Conservation (phyloP, 805 yeast species). For the Suhomyces sp. region DNA sequence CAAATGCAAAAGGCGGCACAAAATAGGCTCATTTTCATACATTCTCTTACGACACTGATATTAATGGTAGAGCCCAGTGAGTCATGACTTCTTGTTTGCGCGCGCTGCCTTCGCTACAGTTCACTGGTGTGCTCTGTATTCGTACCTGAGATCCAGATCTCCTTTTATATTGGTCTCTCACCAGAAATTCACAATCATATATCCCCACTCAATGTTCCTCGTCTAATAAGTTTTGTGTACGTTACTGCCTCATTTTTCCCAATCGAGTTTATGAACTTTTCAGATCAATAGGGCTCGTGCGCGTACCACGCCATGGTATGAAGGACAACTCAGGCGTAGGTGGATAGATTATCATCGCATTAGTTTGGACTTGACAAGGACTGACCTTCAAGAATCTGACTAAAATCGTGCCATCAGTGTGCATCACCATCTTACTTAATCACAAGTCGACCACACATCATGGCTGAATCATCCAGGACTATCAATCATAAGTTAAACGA, state of each 20-base stretch:
- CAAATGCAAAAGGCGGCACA: background rate
- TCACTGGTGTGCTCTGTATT: background rate
- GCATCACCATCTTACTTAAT: background rate
- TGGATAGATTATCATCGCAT: background rate
- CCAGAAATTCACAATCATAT: background rate
- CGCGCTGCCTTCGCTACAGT: background rate
- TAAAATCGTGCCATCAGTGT: background rate
- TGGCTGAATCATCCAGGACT: constrained; percentile 41
- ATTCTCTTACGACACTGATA: background rate
- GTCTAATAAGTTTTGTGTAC: background rate
- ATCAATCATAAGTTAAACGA: constrained; percentile 45
- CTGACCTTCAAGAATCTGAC: background rate
- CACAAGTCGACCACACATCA: constrained; percentile 6
- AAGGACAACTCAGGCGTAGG: background rate
- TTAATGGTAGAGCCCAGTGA: background rate
- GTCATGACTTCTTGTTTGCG: background rate
- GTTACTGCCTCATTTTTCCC: background rate
- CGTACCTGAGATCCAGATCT: background rate
- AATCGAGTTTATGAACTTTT: background rate
- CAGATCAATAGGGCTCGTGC: constrained; percentile 1
- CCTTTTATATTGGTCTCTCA: background rate
- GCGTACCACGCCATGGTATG: background rate
- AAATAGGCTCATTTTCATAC: background rate
- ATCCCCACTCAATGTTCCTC: background rate
- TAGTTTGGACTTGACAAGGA: background rate